A percentile compares a stretch with the other conserved stretches of the same genome.
Conservation (phyloP, 768 basidiomycete genomes). For the Antrodiella citrinella region DNA sequence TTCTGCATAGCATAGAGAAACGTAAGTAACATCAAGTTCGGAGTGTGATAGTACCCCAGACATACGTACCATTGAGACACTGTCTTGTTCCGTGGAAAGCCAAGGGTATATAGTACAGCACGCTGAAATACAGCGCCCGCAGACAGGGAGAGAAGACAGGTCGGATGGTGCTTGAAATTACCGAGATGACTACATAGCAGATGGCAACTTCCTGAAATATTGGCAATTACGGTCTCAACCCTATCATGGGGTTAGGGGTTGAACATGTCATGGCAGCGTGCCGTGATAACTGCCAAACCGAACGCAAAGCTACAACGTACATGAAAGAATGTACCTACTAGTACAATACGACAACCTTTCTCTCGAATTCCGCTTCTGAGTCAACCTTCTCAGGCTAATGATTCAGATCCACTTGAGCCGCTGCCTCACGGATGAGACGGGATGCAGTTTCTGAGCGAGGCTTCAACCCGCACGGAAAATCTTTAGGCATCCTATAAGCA, state of each 20-base stretch:
- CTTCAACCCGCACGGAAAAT: background rate
- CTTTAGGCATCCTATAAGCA: background rate
- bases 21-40: too few relatives aligned
- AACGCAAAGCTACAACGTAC: background rate
- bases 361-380: background rate
- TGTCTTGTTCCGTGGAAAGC: too few relatives aligned
- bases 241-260: too few relatives aligned
- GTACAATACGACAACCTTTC: background rate
- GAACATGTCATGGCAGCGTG: background rate
- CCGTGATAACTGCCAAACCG: background rate
- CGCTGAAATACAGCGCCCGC: too few relatives aligned
- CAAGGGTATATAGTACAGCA: too few relatives aligned
- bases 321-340: background rate
- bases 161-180: too few relatives aligned
- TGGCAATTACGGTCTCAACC: too few relatives aligned
- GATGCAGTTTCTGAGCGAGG: background rate
- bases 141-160: too few relatives aligned
- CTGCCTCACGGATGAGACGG: background rate
- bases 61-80: too few relatives aligned
- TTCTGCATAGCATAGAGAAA: background rate
- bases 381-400: background rate
- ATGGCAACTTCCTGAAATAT: too few relatives aligned
- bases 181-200: too few relatives aligned
- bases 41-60: too few relatives aligned
- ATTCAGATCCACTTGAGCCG: background rate